These are phyloP conservation scores for Pichia heedii DNA, from an alignment of 805 yeast genomes.

Conservation along the genomic window DNA sequence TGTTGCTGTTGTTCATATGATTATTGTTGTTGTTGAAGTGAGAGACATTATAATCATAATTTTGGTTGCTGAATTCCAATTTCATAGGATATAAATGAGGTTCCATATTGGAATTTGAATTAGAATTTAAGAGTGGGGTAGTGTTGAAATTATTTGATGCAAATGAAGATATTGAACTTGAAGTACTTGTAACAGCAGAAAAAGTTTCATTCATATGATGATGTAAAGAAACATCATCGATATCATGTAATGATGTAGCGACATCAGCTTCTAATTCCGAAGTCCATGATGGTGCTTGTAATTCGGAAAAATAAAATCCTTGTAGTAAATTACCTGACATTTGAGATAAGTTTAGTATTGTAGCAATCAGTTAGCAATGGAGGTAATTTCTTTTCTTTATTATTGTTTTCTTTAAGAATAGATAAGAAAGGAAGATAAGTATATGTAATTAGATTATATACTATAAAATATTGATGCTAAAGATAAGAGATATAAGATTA, in stretches of 20 bases:
- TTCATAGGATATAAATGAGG: too few species aligned
- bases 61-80: neutral
- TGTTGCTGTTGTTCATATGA: too few species aligned
- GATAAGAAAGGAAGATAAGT: too few species aligned
- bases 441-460: too few species aligned
- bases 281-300: neutral
- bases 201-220: neutral
- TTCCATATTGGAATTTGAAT: too few species aligned
- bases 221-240: neutral
- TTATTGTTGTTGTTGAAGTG: too few species aligned
- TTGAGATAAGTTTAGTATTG: too few species aligned
- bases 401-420: too few species aligned
- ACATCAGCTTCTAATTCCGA: neutral
- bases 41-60: too few species aligned
- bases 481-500: too few species aligned
- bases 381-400: neutral
- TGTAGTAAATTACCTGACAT: neutral
- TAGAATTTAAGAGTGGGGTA: neutral
- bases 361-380: neutral
- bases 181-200: neutral
- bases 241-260: neutral
- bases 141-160: neutral
- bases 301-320: neutral
- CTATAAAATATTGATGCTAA: too few species aligned
- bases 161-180: neutral